These are phyloP conservation scores for Canavalia gladiata DNA, from an alignment of 306 rosid genomes.

Conservation along the genomic window DNA sequence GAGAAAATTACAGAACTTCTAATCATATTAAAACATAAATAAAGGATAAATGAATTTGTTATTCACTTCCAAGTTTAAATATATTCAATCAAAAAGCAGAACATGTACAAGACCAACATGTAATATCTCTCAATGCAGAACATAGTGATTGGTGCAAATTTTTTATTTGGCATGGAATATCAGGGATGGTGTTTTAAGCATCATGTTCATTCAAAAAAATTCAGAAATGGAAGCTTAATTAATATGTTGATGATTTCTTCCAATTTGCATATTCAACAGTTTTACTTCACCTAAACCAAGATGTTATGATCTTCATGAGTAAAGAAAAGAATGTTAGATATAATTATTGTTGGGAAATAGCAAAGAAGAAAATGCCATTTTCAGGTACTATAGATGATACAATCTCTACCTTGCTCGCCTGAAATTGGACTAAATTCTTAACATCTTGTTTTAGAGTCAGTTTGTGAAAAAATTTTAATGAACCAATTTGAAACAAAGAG, in stretches of 20 bases:
- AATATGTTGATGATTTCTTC: not conserved
- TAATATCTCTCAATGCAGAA: not conserved
- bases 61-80: not conserved
- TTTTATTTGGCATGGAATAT: not conserved
- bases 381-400: not conserved
- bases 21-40: not conserved
- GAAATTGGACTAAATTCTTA: not conserved
- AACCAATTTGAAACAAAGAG: not conserved
- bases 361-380: too few species aligned
- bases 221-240: not conserved
- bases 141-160: not conserved
- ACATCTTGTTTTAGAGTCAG: not conserved
- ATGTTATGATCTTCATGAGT: not conserved
- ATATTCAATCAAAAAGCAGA: not conserved
- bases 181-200: not conserved
- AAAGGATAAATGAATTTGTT: not conserved
- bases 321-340: too few species aligned
- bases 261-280: not conserved
- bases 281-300: not conserved
- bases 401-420: not conserved
- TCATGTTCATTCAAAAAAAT: not conserved
- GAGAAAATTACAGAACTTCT: too few species aligned
- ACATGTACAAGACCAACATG: slow-evolving; percentile 1
- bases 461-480: not conserved
- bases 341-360: too few species aligned